These are phyloP conservation scores for Pseudopyricularia cyperi DNA, from an alignment of 2,329 filamentous ascomycete genomes.

Conservation along the genomic window DNA sequence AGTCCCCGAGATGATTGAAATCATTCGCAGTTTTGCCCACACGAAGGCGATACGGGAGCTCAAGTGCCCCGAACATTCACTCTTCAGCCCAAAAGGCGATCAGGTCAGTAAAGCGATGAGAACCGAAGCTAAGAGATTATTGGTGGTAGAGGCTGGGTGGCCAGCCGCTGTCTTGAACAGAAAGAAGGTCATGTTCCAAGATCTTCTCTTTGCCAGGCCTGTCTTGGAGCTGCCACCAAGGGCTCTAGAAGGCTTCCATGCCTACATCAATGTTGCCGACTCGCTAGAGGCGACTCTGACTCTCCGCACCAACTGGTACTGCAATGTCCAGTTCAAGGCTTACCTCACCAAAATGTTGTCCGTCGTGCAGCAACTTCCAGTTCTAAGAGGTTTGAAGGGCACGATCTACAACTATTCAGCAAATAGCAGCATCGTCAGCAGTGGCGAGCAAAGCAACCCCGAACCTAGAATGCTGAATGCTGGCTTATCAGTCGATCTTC, in stretches of 20 bases:
- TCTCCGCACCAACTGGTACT: neutral
- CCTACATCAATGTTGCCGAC: neutral
- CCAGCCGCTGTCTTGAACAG: neutral
- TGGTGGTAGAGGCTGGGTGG: no score
- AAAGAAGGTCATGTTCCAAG: neutral
- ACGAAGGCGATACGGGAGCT: neutral
- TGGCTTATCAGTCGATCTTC: no score
- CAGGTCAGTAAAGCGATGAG: neutral
- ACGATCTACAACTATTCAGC: neutral
- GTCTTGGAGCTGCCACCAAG: neutral
- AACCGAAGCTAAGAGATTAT: no score
- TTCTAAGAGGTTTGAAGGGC: neutral
- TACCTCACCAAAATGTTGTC: neutral
- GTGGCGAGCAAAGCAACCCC: no score
- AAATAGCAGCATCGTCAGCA: no score
- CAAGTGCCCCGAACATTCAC: neutral
- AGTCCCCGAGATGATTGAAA: neutral
- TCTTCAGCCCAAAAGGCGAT: neutral
- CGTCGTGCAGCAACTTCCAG: neutral
- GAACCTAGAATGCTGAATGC: no score
- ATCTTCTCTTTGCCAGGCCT: neutral
- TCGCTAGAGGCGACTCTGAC: neutral
- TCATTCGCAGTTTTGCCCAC: neutral
- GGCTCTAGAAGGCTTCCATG: neutral
- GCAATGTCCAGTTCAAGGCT: neutral